A percentile compares a stretch with the other conserved stretches of the same genome.
Conservation (phyloP, 768 basidiomycete genomes). For the Lentinula boryana region DNA sequence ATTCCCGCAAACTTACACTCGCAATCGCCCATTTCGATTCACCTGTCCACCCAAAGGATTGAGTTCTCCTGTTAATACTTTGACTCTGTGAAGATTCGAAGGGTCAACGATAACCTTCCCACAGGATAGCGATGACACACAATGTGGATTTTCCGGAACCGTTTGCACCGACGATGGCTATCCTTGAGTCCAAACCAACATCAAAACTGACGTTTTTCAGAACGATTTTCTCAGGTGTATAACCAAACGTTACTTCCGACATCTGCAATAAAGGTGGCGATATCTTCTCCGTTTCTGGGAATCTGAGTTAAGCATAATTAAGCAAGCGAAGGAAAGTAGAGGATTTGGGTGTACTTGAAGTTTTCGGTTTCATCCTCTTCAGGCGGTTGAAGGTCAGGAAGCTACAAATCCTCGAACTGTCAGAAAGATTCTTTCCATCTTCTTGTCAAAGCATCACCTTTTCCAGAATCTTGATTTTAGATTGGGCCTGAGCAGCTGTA, state of each 20-base stretch:
- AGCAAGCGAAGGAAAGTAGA: not conserved
- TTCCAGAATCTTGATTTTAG: constrained; percentile 70
- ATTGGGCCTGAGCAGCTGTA: constrained; percentile 79
- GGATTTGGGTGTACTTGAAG: constrained; percentile 58
- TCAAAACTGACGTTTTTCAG: constrained; percentile 82
- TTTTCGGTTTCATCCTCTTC: constrained; percentile 89
- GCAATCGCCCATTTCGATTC: constrained; percentile 84
- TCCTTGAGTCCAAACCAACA: constrained; percentile 88
- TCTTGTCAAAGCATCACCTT: constrained; percentile 39
- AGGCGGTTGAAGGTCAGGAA: constrained; percentile 91
- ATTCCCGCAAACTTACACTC: constrained; percentile 52
- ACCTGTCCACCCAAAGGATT: constrained; percentile 73
- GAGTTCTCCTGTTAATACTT: constrained; percentile 82
- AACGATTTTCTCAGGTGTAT: constrained; percentile 68
- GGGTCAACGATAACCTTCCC: not conserved
- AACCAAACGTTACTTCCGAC: constrained; percentile 87
- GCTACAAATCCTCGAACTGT: constrained; percentile 29
- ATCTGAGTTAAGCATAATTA: constrained; percentile 34
- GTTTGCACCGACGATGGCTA: constrained; percentile 93
- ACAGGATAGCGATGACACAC: constrained; percentile 31
- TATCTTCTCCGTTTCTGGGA: constrained; percentile 96
- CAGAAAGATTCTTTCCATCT: not conserved
- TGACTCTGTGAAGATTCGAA: constrained; percentile 54
- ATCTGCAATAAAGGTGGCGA: constrained; percentile 93
- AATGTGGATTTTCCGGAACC: constrained; percentile 96